phyloP scores from a whole-genome alignment of 805 yeast genomes.

The Lachancea kluyveri region DNA sequence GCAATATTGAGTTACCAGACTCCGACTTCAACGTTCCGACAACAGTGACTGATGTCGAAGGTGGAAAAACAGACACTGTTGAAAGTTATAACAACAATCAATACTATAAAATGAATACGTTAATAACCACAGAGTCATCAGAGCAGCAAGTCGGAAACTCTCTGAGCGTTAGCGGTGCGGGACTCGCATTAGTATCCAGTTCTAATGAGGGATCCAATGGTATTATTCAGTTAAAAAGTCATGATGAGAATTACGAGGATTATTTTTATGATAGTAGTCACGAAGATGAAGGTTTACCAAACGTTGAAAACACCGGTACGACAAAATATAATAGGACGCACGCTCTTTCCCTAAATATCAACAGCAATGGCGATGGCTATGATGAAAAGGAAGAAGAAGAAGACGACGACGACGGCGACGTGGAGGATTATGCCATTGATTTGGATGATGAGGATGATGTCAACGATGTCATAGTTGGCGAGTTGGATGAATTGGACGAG shows the following conservation, averaged over 20 bases:
- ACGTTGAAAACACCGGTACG: background rate
- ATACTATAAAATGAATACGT: slow-evolving; percentile 12
- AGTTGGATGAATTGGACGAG: slow-evolving; percentile 28
- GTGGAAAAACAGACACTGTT: slow-evolving; percentile 12
- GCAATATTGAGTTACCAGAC: slow-evolving; percentile 11
- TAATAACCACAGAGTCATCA: too few relatives aligned
- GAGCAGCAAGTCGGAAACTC: too few relatives aligned
- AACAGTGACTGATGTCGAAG: slow-evolving; percentile 6
- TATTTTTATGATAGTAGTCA: slow-evolving; percentile 7
- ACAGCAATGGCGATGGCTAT: background rate
- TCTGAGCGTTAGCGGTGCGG: too few relatives aligned
- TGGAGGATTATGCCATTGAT: slow-evolving; percentile 14
- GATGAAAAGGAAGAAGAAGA: slow-evolving; percentile 7
- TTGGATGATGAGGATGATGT: slow-evolving; percentile 21
- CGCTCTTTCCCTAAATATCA: too few relatives aligned
- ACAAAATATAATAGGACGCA: background rate
- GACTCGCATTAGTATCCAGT: too few relatives aligned
- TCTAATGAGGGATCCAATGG: slow-evolving; percentile 5
- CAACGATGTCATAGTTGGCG: slow-evolving; percentile 23
- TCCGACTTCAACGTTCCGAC: slow-evolving; percentile 6
- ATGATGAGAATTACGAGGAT: slow-evolving; percentile 9
- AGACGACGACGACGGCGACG: slow-evolving; percentile 8
- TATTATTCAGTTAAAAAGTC: slow-evolving; percentile 3
- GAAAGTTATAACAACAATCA: slow-evolving; percentile 18
- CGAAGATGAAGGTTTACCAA: too few relatives aligned